These are phyloP conservation scores for Calonectria honghensis DNA, from an alignment of 2,329 filamentous ascomycete species.

Conservation along the genomic window DNA sequence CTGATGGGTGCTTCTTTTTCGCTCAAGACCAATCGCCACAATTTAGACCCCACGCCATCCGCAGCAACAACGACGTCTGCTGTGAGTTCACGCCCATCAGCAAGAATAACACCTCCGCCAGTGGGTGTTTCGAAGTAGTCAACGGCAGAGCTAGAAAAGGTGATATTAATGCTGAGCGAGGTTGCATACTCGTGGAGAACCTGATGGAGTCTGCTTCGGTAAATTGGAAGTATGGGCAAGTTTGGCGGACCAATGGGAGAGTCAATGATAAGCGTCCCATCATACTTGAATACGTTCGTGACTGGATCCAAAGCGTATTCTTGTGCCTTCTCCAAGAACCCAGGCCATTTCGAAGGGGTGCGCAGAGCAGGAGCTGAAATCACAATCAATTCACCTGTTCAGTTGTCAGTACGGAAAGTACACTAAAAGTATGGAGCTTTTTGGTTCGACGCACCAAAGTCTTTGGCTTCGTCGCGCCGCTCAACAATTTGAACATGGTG, in stretches of 20 bases:
- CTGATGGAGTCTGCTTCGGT: not conserved
- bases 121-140: not conserved
- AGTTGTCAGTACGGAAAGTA: no score
- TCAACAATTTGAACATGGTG: not conserved
- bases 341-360: not conserved
- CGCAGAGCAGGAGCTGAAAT: not conserved
- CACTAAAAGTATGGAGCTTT: no score
- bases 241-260: not conserved
- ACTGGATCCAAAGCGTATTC: not conserved
- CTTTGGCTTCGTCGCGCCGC: not conserved
- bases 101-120: not conserved
- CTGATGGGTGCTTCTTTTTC: conserved; percentile 6
- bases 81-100: not conserved
- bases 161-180: not conserved
- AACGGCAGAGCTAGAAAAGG: not conserved
- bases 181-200: not conserved
- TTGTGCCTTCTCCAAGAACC: not conserved
- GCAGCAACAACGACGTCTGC: not conserved
- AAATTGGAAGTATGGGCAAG: not conserved
- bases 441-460: not conserved
- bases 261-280: not conserved
- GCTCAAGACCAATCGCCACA: not conserved
- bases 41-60: not conserved
- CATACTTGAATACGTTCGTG: not conserved
- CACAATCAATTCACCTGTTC: not conserved